Base-by-base conservation (phyloP, 306 rosid genomes). In the Vigna angularis region DNA sequence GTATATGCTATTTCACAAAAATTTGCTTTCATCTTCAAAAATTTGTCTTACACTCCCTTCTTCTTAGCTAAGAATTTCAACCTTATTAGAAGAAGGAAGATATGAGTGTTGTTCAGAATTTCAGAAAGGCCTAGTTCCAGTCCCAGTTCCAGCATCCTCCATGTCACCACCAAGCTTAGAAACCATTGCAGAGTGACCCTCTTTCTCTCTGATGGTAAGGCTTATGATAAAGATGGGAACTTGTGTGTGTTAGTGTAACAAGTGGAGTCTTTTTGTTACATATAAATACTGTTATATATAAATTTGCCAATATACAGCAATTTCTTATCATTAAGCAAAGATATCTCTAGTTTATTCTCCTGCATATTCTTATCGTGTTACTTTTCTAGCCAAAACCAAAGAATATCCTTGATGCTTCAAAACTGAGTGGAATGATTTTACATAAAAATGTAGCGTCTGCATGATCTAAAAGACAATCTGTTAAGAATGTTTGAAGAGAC, bases 61-160 rank as follows among this genome's bases (percentile, higher is more conserved):
- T 79, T 66, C 70, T 57, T 45, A 58, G 76, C 50, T 44, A 69
- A 28, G 59, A 70, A 44, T 58, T 68, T 44, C 5, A 53, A 61
- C 49, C 7, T 63, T 59, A 36, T 5, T 42, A 32, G 64, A 76
- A 76, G 68, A 42, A 61, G 63, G 56, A 68, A 74, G 76, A 66
- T 18, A 34, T 34, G 75, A 63, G 80, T 40, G 22, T 67, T 77
- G 58, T 79, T 88, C 16, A 42, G 47, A 42, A 2, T 44, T 45
- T 45, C 97, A 89, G 86, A 87, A 75, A 83, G 91, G 89, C 76
- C 84, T 66, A 79, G 85, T 83, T 78, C 84, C 88, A 76, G 73
- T 70, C 32, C 83, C 81, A 83, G 84, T 74, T 85, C 79, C 66
- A 79, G 69, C 85, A 83, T 70, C 84, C 18, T 66, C 85, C 55